Evolutionary conservation across 108 stramenopile species (phyloP), one percentile per base, ranked within the genome.

Genomic region (Skeletonema tropicum): DNA sequence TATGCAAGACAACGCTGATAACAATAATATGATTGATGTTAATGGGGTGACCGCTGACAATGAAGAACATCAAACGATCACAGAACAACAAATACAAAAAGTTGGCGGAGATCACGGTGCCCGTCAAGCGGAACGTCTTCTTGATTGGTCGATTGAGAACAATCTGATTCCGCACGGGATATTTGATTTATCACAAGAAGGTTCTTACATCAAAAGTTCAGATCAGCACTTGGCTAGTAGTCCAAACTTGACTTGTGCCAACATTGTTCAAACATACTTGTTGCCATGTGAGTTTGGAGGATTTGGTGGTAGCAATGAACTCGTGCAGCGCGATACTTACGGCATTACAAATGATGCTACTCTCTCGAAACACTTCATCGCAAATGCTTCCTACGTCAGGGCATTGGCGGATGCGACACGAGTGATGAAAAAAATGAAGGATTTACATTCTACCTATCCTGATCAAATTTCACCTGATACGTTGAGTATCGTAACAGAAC

Each of bases 221-320:
- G 42, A 66, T 29, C 48, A 70, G 30, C 23, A 60, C 17, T 46
- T 60, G 21, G 67, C 32, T 23, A 42, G 15, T 62, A 73, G 72
- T 69, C 72, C 72, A 17, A 80, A 80, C 35, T 55, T 59, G 41
- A 46, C 60, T 35, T 80, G 66, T 48, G 72, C 67, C 0, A 72
- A 80, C 26, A 80, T 80, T 33, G 68, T 80, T 21, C 73, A 80
- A 36, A 80, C 79, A 19, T 74, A 80, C 36, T 57, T 80, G 13
- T 35, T 80, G 6, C 79, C 79, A 5, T 70, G 72, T 33, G 73
- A 62, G 2, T 80, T 64, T 36, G 68, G 71, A 5, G 79, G 79
- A 19, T 61, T 73, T 15, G 68, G 68, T 4, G 68, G 73, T 26
- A 67, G 72, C 35, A 64, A 45, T 32, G 57, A 60, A 17, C 30